Evolutionary conservation across 129 eudicot species (phyloP), one percentile per base, ranked within the genome.

Genomic region (Helichrysum umbraculigerum): DNA sequence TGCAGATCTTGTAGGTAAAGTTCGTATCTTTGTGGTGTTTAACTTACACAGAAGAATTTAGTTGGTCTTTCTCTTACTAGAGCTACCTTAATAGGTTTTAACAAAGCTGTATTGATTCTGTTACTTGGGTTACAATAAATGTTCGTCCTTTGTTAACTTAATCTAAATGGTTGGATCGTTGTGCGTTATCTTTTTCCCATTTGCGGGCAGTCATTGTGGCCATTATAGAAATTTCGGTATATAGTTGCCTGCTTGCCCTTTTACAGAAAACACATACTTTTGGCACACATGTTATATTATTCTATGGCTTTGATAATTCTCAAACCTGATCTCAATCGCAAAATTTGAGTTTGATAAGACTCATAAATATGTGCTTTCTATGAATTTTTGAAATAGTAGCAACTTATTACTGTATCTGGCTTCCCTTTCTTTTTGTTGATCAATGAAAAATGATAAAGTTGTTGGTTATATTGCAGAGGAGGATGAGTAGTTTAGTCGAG

Each of bases 401-500:
- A 19, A 29, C 9, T 58, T 0, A 2, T 39, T 56, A 17, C 29
- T 16, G 52, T 57, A 76, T 35, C 65, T 42, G 17, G 66, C 54
- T 76, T 56, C 41, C 47, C 0, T 41, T 7, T 8, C 10, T 44
- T 47, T 47, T 47, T 47, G 54, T 47, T 5, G 0, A 5, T 47
- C n/a, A 3, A 47, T 47, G 54, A 14, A 47, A 12, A 3, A 11
- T 42, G 14, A 14, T 47, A 12, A 9, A 8, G 70, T 62, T 79
- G 54, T 76, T 56, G 72, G 58, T 10, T 10, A 63, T 76, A 60
- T 77, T 76, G 81, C 84, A 91, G 92, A 81, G 62, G 68, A 95
- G 62, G 68, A 95, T 95, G 99, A 81, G 92, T 72, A 95, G 99
- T 79, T 87, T 91, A 81, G 99, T 82, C 54, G 99, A 95, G 90